A percentile compares a stretch with the other conserved stretches of the same genome.
phyloP scores from a whole-genome alignment of 257 asterid species.

The Fraxinus pennsylvanica region DNA sequence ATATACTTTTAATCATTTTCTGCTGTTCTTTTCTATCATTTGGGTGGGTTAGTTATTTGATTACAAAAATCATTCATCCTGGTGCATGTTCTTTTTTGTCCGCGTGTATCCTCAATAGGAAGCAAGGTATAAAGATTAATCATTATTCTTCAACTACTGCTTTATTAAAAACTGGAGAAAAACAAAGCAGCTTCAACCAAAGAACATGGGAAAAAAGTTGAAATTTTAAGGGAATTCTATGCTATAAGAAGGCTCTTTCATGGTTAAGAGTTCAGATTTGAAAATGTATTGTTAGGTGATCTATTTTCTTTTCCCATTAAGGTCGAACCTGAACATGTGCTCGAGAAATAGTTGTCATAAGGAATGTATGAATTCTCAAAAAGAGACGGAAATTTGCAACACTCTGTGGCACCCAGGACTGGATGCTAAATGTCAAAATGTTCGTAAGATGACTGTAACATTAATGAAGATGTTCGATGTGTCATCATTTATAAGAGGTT shows the following conservation, averaged over 20 bases:
- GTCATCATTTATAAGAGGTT: too few species aligned
- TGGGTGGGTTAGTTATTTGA: neutral
- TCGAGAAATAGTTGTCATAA: too few species aligned
- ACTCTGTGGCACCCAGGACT: too few species aligned
- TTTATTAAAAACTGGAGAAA: neutral
- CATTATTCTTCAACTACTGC: neutral
- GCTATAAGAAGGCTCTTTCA: neutral
- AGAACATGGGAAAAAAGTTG: neutral
- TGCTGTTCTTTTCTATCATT: neutral
- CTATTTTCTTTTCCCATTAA: too few species aligned
- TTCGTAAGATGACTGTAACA: too few species aligned
- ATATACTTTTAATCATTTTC: neutral
- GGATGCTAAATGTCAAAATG: too few species aligned
- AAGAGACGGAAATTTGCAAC: too few species aligned
- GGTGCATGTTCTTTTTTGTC: neutral
- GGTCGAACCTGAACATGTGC: too few species aligned
- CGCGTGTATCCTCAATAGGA: neutral
- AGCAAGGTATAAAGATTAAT: slow-evolving; percentile 5
- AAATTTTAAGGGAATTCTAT: neutral
- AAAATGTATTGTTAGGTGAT: too few species aligned
- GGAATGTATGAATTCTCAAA: too few species aligned
- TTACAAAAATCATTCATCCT: neutral
- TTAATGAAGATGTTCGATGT: too few species aligned
- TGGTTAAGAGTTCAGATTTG: too few species aligned
- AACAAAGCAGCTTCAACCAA: neutral